Evolutionary conservation across 2,329 filamentous ascomycete genomes (phyloP), one percentile per base, ranked within the genome.

Genomic region (Neodidymelliopsis sp.): DNA sequence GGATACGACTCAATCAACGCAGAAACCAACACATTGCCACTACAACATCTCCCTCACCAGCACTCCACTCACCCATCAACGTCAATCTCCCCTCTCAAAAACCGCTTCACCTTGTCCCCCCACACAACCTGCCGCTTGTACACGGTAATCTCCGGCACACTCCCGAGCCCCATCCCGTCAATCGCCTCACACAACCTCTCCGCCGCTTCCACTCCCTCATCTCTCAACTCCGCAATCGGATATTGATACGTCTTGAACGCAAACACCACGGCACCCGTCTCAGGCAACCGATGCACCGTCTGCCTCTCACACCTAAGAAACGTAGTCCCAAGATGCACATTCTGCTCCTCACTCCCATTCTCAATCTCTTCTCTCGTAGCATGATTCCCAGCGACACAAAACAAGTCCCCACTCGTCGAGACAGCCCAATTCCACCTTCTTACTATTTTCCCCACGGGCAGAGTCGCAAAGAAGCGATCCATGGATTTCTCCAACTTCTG

Each of bases 161-260:
- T 85, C 0, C 84, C 84, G 39, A 64, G 68, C 25, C 73, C 76
- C 59, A 87, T 60, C 1, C 84, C 84, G 48, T 87, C 83, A 62
- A 86, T 83, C 2, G 84, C 84, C 25, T 68, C 57, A 0, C 79
- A 81, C 41, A 87, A 62, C 6, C 77, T 77, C 59, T 80, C 77
- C n/a, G n/a, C n/a, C n/a, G n/a, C n/a, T n/a, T 0, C 79, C 83
- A 63, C 64, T 66, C 83, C 84, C 50, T 86, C 83, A 4, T 77
- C 76, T 60, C 81, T 84, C 34, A 87, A 70, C 39, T 83, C 75
- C 28, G 59, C 57, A 6, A 87, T 65, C 2, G 77, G 76, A 66
- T 87, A 86, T 48, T 78, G 71, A 66, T 85, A 87, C 12, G 84
- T 87, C 59, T 86, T 84, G 65, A 86, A 83, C 0, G 75, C 77